Base-by-base conservation (phyloP, 495 filamentous ascomycete species). In the Parachaetomium inaequale region DNA sequence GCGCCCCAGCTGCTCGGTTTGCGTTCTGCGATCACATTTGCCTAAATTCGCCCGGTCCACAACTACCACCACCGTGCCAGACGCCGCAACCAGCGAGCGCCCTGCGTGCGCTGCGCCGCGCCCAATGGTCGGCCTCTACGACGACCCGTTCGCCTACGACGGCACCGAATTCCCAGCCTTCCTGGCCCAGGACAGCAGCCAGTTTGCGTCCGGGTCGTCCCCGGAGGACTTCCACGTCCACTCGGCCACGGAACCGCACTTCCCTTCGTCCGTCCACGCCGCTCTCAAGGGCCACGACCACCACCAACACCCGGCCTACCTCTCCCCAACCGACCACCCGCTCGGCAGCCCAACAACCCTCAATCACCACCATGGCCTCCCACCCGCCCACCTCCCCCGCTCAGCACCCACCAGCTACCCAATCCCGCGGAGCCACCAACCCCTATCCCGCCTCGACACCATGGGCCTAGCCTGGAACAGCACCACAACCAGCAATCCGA, bases 1-100 rank as follows among this genome's bases (percentile, higher is more conserved):
- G 32, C 59, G 63, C 23, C 59, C 63, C 63, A 62, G 55, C 34
- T 31, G 43, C 49, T 36, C 46, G 55, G 63, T 15, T 50, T 61
- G 23, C 58, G 43, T n/a, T 38, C n/a, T 28, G 55, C 43, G 31
- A 54, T 54, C 62, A 63, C 54, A 65, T 50, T 29, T 50, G 63
- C 59, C 63, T 66, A 66, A 66, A 66, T 66, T 52, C 63, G 55
- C 19, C 55, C 63, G 59, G 46, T 66, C 63, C 63, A 66, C 63
- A 62, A 58, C 36, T 58, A 19, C 43, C 28, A 61, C 45, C 43
- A 62, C 63, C 8, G 53, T 49, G 51, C 5, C 49, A 29, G 26
- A 32, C 17, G 29, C 47, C 59, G 40, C 32, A 51, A 21, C 50
- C 49, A 51, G 2, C 32, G n/a, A 26, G 25, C 53, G 32, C n/a